Percentiles rank a stretch among this genome's conserved stretches.
Conservation (phyloP, 495 filamentous ascomycete species). For the Cercophora sp. region DNA sequence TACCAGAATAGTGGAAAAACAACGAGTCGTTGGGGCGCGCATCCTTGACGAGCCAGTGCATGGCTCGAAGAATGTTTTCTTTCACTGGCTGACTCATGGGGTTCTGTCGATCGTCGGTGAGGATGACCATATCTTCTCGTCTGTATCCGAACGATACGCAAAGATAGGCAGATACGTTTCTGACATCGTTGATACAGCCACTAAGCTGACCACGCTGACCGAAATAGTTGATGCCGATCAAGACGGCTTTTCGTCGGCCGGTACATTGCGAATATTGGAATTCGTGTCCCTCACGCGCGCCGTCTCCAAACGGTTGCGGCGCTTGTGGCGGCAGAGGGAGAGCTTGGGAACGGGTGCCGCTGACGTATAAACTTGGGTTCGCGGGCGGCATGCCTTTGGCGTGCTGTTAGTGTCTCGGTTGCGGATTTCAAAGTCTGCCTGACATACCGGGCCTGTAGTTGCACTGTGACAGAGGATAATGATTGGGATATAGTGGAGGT, state of each 20-base stretch:
- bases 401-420: too few relatives aligned
- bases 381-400: conserved; percentile 45
- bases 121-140: conserved; percentile 94
- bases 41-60: conserved; percentile 98
- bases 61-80: conserved; percentile 90
- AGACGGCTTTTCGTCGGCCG: conserved; percentile 82
- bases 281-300: conserved; percentile 71
- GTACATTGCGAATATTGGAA: conserved; percentile 94
- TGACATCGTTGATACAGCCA: conserved; percentile 97
- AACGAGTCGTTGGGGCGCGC: conserved; percentile 90
- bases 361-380: conserved; percentile 48
- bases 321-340: conserved; percentile 58
- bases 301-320: conserved; percentile 67
- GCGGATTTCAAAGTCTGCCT: too few relatives aligned
- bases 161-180: conserved; percentile 93
- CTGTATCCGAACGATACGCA: conserved; percentile 90
- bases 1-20: conserved; percentile 99
- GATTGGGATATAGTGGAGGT: too few relatives aligned
- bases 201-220: conserved; percentile 84
- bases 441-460: too few relatives aligned
- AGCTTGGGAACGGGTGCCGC: conserved; percentile 47
- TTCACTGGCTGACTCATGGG: conserved; percentile 98
- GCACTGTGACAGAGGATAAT: too few relatives aligned
- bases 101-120: conserved; percentile 96
- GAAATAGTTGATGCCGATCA: conserved; percentile 99